A percentile compares a stretch with the other conserved stretches of the same genome.
Evolutionary conservation across 2,329 filamentous ascomycete species (phyloP).

Genomic region (Penicillium olsonii): DNA sequence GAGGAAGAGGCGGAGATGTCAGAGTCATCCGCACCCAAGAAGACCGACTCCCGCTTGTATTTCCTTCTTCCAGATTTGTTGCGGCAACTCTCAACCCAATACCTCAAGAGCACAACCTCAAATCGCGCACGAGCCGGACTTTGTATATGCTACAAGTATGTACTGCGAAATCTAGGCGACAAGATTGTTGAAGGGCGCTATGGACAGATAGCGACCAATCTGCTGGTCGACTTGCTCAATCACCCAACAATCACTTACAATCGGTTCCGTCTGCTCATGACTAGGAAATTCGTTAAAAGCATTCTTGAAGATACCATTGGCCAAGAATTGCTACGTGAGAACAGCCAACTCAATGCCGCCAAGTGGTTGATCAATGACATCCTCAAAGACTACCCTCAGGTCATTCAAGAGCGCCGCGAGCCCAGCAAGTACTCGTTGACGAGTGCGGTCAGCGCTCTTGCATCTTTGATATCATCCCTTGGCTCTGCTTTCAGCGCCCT

Average conservation of each 20-base stretch:
- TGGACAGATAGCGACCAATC: conserved; percentile 73
- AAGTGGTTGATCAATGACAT: conserved; percentile 81
- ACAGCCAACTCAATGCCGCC: conserved; percentile 80
- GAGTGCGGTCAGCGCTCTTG: conserved; percentile 74
- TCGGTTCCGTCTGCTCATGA: conserved; percentile 81
- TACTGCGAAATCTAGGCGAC: conserved; percentile 77
- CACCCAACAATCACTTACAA: conserved; percentile 76
- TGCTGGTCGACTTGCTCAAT: conserved; percentile 78
- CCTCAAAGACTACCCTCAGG: conserved; percentile 91
- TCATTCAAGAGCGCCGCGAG: conserved; percentile 80
- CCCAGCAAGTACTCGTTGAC: conserved; percentile 85
- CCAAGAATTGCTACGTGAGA: conserved; percentile 79
- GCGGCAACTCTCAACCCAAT: conserved; percentile 76
- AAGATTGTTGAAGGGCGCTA: conserved; percentile 83
- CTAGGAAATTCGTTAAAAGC: conserved; percentile 79
- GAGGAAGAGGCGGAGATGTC: conserved; percentile 73
- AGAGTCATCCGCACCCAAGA: conserved; percentile 74
- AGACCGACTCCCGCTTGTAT: conserved; percentile 67
- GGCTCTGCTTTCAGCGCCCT: conserved; percentile 79
- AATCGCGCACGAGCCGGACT: conserved; percentile 81
- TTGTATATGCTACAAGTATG: conserved; percentile 80
- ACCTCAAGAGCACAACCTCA: conserved; percentile 73
- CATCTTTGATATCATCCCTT: conserved; percentile 74
- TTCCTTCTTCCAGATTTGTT: conserved; percentile 78
- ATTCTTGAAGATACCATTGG: conserved; percentile 84